These are phyloP conservation scores for Solanum chiquidenum DNA, from an alignment of 257 asterid species.

Conservation along the genomic window DNA sequence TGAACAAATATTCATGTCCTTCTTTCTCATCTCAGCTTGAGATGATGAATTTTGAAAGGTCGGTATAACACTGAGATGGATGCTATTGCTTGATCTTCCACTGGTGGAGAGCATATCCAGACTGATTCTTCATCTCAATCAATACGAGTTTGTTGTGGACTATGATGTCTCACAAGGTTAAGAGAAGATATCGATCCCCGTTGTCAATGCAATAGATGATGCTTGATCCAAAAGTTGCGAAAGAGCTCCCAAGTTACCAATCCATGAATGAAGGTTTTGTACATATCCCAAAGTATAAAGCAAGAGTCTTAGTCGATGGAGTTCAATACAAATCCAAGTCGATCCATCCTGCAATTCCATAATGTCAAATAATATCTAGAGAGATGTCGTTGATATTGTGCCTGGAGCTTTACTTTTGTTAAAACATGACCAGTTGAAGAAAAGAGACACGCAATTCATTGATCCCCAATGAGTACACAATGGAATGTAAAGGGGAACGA, in stretches of 20 bases:
- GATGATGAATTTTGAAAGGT: no score
- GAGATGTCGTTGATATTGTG: conserved; percentile 39
- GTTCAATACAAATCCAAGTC: neutral
- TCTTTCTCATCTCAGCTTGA: neutral
- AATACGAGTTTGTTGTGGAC: no score
- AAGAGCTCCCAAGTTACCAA: no score
- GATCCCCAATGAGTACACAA: neutral
- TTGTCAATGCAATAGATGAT: no score
- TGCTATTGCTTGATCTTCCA: no score
- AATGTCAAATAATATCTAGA: neutral
- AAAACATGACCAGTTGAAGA: conserved; percentile 52
- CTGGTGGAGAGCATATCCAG: no score
- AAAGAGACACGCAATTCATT: conserved; percentile 25
- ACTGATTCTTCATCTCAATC: no score
- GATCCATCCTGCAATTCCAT: neutral
- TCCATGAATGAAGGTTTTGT: no score
- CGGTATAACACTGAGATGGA: neutral
- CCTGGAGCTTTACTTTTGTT: conserved; percentile 50
- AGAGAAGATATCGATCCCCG: no score
- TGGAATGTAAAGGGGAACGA: neutral
- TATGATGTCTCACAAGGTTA: no score
- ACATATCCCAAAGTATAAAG: no score
- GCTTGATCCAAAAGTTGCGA: no score
- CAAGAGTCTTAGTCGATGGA: neutral
- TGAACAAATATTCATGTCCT: neutral